Conservation (phyloP, 768 basidiomycete species). For the Lactarius evosmus region DNA sequence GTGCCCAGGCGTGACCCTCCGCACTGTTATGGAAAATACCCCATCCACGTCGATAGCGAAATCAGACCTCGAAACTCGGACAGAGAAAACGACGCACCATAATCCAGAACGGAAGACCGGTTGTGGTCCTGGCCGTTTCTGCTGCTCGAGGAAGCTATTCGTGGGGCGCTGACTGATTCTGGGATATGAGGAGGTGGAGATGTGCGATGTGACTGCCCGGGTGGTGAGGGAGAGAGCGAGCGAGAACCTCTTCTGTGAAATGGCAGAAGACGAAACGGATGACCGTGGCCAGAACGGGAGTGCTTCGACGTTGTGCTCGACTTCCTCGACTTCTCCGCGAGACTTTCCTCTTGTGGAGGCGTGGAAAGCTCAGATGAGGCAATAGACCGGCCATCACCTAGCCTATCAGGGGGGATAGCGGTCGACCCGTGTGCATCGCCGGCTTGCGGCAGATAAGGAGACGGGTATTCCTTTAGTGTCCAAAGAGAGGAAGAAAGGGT, state of each 20-base stretch:
- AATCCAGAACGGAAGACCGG: not conserved
- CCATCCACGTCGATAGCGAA: not conserved
- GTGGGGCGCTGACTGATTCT: not conserved
- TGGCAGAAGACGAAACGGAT: not conserved
- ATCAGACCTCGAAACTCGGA: not conserved
- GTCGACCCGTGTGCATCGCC: slow-evolving; percentile 5
- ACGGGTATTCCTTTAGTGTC: slow-evolving; percentile 17
- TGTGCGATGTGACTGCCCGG: not conserved
- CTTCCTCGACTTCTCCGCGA: not conserved
- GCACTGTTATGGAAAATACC: not conserved
- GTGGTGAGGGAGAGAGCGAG: not conserved
- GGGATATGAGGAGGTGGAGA: not conserved
- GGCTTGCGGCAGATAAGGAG: slow-evolving; percentile 2
- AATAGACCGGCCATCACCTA: not conserved
- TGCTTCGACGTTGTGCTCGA: not conserved
- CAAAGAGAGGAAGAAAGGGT: slow-evolving; percentile 11
- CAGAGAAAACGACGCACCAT: slow-evolving; percentile 5
- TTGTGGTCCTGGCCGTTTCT: not conserved
- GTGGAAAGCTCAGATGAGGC: not conserved
- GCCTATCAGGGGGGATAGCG: not conserved
- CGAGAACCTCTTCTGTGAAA: not conserved
- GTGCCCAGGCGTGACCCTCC: slow-evolving; percentile 1
- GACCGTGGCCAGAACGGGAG: not conserved
- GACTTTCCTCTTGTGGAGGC: not conserved
- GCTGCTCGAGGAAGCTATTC: not conserved